Conservation (phyloP, 805 yeast genomes). For the Kodamaea fukazawae region DNA sequence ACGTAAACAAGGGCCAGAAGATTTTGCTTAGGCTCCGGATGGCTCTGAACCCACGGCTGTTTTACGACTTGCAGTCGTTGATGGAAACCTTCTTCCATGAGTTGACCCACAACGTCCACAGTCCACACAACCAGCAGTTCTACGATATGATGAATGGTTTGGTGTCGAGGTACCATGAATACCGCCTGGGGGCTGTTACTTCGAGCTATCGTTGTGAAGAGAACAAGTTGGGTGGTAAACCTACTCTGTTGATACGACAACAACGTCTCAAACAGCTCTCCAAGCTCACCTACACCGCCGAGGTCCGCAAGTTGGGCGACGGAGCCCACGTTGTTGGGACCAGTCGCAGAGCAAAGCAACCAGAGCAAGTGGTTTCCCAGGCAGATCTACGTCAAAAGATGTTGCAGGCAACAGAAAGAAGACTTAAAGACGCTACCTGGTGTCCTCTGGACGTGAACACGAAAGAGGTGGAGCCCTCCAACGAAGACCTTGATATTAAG, state of each 20-base stretch:
- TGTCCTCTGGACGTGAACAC: conserved; percentile 32
- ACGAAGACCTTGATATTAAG: conserved; percentile 43
- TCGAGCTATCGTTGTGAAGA: conserved; percentile 53
- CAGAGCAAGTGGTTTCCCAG: conserved; percentile 1
- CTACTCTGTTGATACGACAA: conserved; percentile 23
- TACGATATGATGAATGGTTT: conserved; percentile 63
- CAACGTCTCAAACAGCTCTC: conserved; percentile 42
- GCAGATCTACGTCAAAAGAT: conserved; percentile 42
- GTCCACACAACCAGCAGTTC: conserved; percentile 77
- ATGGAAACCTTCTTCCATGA: conserved; percentile 89
- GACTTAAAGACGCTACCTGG: conserved; percentile 52
- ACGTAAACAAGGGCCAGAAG: conserved; percentile 74
- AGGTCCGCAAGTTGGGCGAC: conserved; percentile 32
- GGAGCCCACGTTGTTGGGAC: conserved; percentile 2
- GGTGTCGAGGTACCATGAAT: conserved; percentile 46
- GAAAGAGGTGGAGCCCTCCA: conserved; percentile 37
- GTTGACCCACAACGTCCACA: conserved; percentile 72
- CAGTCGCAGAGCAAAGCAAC: conserved; percentile 13
- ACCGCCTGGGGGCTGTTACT: conserved; percentile 44
- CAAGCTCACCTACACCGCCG: conserved; percentile 41
- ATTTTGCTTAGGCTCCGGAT: conserved; percentile 69
- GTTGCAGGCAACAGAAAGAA: conserved; percentile 60
- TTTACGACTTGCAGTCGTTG: conserved; percentile 62
- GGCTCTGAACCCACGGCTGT: conserved; percentile 48
- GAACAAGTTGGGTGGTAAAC: conserved; percentile 40